These are phyloP conservation scores for Artemisia tridentata DNA, from an alignment of 129 eudicot genomes.

Conservation along the genomic window DNA sequence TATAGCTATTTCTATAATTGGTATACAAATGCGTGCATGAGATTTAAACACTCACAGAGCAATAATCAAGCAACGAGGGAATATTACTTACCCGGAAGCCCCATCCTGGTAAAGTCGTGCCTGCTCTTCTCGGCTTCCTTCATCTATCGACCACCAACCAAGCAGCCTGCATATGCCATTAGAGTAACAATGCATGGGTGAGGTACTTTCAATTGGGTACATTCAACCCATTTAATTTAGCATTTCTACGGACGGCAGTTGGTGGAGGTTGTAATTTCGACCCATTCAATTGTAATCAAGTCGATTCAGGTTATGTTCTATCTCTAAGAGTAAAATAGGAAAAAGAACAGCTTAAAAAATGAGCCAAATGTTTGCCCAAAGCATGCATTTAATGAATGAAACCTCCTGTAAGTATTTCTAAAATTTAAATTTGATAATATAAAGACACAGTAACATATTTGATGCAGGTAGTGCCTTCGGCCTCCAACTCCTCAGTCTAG, in stretches of 20 bases:
- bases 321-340: conserved; percentile 9
- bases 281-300: not conserved
- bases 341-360: not conserved
- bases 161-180: conserved; percentile 56
- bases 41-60: not conserved
- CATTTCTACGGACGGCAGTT: not conserved
- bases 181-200: not conserved
- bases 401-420: not conserved
- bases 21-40: not conserved
- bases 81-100: conserved; percentile 59
- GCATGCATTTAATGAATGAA: not conserved
- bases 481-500: no score
- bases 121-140: conserved; percentile 91
- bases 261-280: not conserved
- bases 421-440: no score
- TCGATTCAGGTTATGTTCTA: conserved; percentile 2
- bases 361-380: no score
- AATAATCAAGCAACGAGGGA: conserved; percentile 1
- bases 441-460: no score
- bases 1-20: no score
- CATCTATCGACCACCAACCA: conserved; percentile 99
- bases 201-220: not conserved
- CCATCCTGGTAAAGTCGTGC: conserved; percentile 72
- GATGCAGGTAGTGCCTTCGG: no score
- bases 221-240: not conserved